These are phyloP conservation scores for Picochlorum sp. DNA, from an alignment of 139 green algal species.

Conservation along the genomic window DNA sequence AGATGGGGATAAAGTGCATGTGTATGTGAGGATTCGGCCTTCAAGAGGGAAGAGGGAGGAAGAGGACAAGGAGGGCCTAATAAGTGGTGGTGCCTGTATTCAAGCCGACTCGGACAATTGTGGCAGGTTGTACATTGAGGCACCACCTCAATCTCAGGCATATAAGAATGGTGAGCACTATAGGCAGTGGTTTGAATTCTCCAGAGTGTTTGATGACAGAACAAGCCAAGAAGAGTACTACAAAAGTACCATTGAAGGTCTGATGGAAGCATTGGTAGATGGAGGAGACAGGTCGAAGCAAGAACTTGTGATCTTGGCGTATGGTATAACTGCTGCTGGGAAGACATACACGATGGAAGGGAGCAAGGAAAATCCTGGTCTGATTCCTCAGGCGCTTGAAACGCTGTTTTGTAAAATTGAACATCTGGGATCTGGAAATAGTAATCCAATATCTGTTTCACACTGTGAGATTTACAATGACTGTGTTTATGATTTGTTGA, in stretches of 20 bases:
- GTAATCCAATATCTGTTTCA: conserved; percentile 14
- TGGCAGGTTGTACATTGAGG: conserved; percentile 37
- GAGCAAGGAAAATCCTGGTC: conserved; percentile 32
- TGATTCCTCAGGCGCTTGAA: conserved; percentile 46
- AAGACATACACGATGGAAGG: conserved; percentile 76
- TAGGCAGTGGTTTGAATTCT: conserved; percentile 48
- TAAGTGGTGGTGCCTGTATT: conserved; percentile 17
- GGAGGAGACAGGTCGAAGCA: conserved; percentile 25
- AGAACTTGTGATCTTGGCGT: conserved; percentile 59
- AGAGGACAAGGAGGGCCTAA: too few species aligned
- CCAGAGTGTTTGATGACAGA: conserved; percentile 33
- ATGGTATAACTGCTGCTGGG: conserved; percentile 65
- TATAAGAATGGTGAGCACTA: conserved; percentile 34
- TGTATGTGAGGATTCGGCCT: conserved; percentile 41
- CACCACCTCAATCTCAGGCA: conserved; percentile 26
- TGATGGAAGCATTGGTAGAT: conserved; percentile 32
- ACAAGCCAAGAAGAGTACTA: conserved; percentile 40
- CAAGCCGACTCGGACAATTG: conserved; percentile 26
- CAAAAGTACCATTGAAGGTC: conserved; percentile 6
- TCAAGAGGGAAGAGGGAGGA: background rate
- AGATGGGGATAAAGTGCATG: conserved; percentile 25
- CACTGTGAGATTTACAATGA: conserved; percentile 70
- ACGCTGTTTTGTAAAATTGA: conserved; percentile 45
- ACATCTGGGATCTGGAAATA: conserved; percentile 8
- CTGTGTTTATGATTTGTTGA: conserved; percentile 61